phyloP scores from a whole-genome alignment of 805 yeast genomes.

The Myxozyma kluyveri region DNA sequence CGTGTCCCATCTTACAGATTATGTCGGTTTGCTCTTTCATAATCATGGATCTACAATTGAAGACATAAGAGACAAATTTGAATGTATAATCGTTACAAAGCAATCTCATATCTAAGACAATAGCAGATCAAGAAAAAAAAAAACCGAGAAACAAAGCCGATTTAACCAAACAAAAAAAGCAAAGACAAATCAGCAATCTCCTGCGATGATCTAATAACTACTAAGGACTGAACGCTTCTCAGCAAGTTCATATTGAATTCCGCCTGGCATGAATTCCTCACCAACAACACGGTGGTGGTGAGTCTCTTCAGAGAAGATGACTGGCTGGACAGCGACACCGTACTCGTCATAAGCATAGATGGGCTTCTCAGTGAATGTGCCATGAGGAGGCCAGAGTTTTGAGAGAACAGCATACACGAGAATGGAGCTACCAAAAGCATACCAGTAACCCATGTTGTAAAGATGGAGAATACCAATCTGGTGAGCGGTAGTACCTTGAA shows the following conservation, averaged over 20 bases:
- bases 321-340: background rate
- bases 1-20: too few relatives aligned
- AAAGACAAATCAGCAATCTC: too few relatives aligned
- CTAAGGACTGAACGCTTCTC: background rate
- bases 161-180: background rate
- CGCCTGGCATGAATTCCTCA: background rate
- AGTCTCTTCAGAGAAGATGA: background rate
- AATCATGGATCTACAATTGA: too few relatives aligned
- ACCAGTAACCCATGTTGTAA: constrained; percentile 31
- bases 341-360: background rate
- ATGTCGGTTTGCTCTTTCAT: too few relatives aligned
- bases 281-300: background rate
- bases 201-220: too few relatives aligned
- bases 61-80: too few relatives aligned
- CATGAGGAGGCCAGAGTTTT: constrained; percentile 20
- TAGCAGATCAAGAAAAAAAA: too few relatives aligned
- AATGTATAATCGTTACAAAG: too few relatives aligned
- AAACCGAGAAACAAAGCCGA: too few relatives aligned
- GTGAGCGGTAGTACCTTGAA: constrained; percentile 14
- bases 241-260: background rate
- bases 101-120: too few relatives aligned
- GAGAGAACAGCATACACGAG: constrained; percentile 24
- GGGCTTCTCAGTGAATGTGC: constrained; percentile 18
- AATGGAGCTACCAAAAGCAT: constrained; percentile 29
- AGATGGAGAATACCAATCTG: constrained; percentile 28